A percentile compares a stretch with the other conserved stretches of the same genome.
Conservation (phyloP, 2,329 filamentous ascomycete species). For the Talaromyces funiculosus region DNA sequence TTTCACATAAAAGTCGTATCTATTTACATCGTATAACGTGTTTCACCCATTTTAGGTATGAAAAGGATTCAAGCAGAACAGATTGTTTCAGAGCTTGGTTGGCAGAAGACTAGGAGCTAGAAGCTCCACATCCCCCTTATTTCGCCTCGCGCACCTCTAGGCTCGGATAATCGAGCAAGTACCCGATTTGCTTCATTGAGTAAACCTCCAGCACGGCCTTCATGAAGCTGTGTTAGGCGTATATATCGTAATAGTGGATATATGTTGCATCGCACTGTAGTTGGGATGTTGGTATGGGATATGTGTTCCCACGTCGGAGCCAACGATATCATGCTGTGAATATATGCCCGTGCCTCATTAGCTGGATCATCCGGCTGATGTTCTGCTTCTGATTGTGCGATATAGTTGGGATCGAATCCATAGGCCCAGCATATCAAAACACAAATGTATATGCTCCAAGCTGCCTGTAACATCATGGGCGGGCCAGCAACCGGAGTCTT, state of each 20-base stretch:
- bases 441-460: conserved; percentile 30
- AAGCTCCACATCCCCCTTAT: conserved; percentile 25
- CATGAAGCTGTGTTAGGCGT: conserved; percentile 22
- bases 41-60: not conserved
- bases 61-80: not conserved
- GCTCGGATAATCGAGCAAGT: conserved; percentile 26
- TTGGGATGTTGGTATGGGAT: conserved; percentile 16
- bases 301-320: conserved; percentile 17
- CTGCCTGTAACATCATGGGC: conserved; percentile 27
- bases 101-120: conserved; percentile 6
- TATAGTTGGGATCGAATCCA: conserved; percentile 16
- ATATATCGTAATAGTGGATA: conserved; percentile 27
- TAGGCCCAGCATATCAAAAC: conserved; percentile 32
- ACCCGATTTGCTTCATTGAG: conserved; percentile 31
- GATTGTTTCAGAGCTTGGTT: not conserved
- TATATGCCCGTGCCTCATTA: conserved; percentile 17
- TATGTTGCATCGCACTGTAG: conserved; percentile 20
- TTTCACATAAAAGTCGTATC: conserved; percentile 1
- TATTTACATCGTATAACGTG: conserved; percentile 9
- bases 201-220: conserved; percentile 26
- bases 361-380: not conserved
- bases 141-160: conserved; percentile 12
- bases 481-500: conserved; percentile 6
- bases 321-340: conserved; percentile 18
- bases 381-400: conserved; percentile 10